These are phyloP conservation scores for Nicotiana benthamiana DNA, from an alignment of 257 asterid species.

Conservation along the genomic window DNA sequence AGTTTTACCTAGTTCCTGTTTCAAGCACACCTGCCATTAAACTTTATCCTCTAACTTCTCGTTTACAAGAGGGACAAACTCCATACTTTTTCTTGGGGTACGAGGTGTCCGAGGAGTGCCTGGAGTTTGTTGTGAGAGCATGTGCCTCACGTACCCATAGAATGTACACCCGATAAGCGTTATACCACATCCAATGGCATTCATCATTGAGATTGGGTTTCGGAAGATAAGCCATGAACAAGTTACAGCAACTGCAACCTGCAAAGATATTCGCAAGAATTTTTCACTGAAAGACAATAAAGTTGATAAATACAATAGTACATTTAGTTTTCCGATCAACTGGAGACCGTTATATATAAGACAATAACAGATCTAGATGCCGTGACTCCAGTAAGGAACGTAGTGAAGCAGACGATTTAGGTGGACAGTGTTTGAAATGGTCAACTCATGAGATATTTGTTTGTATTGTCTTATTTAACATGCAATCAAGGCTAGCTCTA, in stretches of 20 bases:
- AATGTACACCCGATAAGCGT: conserved; percentile 86
- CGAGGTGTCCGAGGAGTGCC: conserved; percentile 64
- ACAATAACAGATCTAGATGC: neutral
- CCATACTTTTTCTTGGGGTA: conserved; percentile 50
- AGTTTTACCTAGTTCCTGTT: neutral
- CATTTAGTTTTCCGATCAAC: neutral
- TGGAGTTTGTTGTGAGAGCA: conserved; percentile 49
- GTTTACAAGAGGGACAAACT: conserved; percentile 59
- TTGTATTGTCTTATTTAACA: neutral
- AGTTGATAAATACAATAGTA: neutral
- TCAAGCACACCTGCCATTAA: neutral
- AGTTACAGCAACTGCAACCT: conserved; percentile 96
- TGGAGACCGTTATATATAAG: neutral
- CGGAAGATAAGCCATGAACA: conserved; percentile 88
- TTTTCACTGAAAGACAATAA: neutral
- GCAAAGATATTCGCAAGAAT: neutral
- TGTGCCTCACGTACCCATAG: conserved; percentile 84
- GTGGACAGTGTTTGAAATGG: neutral
- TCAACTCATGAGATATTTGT: neutral
- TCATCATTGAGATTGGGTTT: conserved; percentile 78
- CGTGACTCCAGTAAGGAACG: neutral
- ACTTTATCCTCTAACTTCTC: conserved; percentile 73
- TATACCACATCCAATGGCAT: conserved; percentile 69
- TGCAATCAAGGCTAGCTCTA: neutral
- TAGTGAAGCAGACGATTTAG: neutral